Evolutionary conservation across 371 early-diverging fungal species (phyloP), one percentile per base, ranked within the genome.

Genomic region (Circinella umbellata): DNA sequence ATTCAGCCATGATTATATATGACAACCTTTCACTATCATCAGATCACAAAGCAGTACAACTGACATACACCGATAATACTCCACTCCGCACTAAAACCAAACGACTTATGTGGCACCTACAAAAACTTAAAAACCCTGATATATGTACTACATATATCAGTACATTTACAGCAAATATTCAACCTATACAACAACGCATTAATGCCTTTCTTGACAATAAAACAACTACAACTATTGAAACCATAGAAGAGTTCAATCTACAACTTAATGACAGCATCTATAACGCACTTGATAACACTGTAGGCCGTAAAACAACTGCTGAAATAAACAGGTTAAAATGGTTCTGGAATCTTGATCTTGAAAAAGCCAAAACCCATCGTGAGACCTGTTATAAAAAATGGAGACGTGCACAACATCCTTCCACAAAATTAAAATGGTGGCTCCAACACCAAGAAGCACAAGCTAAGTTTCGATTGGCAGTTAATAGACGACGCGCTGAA

Each of bases 351-450:
- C 15, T 34, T 10, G 42, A 62, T 7, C 53, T 69, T 3, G 46
- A 62, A 17, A n/a, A 51, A 18, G 38, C 59, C 15, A 42, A 20
- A 4, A 37, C 35, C 5, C 0, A 15, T 38, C 36, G 62, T 17
- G 42, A 61, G n/a, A 49, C 42, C 34, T 70, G 68, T 47, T 70
- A 70, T 17, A 59, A 37, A 13, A 70, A 70, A 67, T 68, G 70
- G 74, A 27, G 70, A 8, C 61, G 68, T 14, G 70, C 67, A 4
- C 13, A 15, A 15, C 14, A 39, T 18, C 51, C 67, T 3, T 27
- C 63, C 3, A 70, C 61, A 13, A 63, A 63, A 37, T 15, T 68
- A 17, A 59, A 20, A n/a, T 70, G 64, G 61, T 67, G 68, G 67
- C 8, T 68, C 13, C 35, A 38, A 10, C 66, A 73, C 46, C 70